These are phyloP conservation scores for Geotrichum siamense DNA, from an alignment of 1,139 yeast species.

Conservation along the genomic window DNA sequence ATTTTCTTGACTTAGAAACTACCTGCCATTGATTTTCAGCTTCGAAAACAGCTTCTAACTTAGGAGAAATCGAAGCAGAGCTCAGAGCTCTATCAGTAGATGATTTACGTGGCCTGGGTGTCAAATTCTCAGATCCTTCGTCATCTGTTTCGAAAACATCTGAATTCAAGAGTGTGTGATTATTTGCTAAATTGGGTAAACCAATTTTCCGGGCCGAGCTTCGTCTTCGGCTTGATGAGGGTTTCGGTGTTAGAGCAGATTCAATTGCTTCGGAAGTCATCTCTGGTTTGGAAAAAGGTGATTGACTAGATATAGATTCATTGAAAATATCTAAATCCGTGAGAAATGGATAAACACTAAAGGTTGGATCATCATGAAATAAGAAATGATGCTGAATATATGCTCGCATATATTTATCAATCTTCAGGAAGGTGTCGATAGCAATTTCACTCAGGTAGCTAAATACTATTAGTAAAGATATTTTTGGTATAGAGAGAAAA, in stretches of 20 bases:
- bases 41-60: not conserved
- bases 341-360: conserved; percentile 10
- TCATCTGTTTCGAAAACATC: conserved; percentile 16
- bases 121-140: not conserved
- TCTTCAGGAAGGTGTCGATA: conserved; percentile 3
- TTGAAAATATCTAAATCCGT: conserved; percentile 14
- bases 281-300: conserved; percentile 11
- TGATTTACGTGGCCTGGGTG: not conserved
- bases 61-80: conserved; percentile 6
- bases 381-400: not conserved
- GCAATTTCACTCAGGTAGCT: conserved; percentile 12
- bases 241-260: conserved; percentile 3
- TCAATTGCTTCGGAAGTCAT: conserved; percentile 5
- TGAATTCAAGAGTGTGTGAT: not conserved
- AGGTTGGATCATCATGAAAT: conserved; percentile 3
- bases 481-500: not conserved
- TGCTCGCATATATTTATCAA: conserved; percentile 10
- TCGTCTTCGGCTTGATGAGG: conserved; percentile 2
- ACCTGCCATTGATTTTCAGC: conserved; percentile 12
- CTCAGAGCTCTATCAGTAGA: not conserved
- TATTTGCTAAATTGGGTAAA: not conserved
- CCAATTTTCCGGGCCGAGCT: conserved; percentile 2
- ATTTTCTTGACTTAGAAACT: conserved; percentile 11
- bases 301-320: conserved; percentile 10
- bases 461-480: conserved; percentile 1